phyloP scores from a whole-genome alignment of 495 filamentous ascomycete genomes.

The Aspergillus biplanus region DNA sequence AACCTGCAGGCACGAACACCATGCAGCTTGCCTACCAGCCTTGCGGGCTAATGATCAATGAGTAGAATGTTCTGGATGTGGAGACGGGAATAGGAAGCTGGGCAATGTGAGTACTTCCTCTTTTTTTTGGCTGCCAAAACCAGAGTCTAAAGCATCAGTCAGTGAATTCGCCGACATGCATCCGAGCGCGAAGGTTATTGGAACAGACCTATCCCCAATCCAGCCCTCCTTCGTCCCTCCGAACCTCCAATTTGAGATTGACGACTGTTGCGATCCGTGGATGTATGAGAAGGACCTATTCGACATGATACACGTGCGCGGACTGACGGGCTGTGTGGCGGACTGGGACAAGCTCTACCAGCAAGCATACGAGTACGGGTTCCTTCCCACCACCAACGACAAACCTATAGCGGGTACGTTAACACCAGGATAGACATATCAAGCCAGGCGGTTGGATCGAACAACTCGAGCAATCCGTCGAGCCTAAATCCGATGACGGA shows the following conservation, averaged over 20 bases:
- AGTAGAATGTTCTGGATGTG: constrained; percentile 26
- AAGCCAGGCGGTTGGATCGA: constrained; percentile 48
- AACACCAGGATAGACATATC: constrained; percentile 24
- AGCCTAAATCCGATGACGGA: constrained; percentile 34
- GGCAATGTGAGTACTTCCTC: constrained; percentile 14
- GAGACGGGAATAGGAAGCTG: constrained; percentile 21
- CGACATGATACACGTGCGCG: constrained; percentile 21
- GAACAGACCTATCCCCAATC: constrained; percentile 22
- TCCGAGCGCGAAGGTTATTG: constrained; percentile 29
- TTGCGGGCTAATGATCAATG: too few relatives aligned
- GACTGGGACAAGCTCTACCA: constrained; percentile 16
- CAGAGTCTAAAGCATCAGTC: not conserved
- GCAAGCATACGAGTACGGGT: constrained; percentile 1
- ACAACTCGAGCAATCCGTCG: constrained; percentile 39
- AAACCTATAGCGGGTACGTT: not conserved
- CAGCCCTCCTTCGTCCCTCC: constrained; percentile 22
- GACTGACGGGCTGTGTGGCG: constrained; percentile 16
- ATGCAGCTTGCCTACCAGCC: too few relatives aligned
- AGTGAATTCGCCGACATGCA: constrained; percentile 25
- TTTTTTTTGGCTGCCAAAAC: too few relatives aligned
- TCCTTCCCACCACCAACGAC: not conserved
- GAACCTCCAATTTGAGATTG: constrained; percentile 22
- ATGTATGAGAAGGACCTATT: constrained; percentile 13
- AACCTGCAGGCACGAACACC: not conserved
- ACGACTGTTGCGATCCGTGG: constrained; percentile 20